Conservation (phyloP, 78 protist species). For the Emiliania huxleyi region DNA sequence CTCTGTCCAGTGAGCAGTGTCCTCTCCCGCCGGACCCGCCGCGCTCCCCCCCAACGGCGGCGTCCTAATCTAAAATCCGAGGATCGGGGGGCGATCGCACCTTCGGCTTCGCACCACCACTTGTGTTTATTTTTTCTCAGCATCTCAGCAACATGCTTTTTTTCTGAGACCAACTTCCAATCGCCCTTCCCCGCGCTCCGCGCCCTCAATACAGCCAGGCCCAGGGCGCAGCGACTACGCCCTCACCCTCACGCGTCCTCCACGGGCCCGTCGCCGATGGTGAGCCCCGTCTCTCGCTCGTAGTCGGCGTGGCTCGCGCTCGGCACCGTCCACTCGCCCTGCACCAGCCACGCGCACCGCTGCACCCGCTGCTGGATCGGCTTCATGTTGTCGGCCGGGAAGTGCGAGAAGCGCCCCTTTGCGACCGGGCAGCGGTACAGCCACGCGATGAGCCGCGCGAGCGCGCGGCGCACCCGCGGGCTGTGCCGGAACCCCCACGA, state of each 20-base stretch:
- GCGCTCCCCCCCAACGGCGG: too few relatives aligned
- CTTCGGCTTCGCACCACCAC: too few relatives aligned
- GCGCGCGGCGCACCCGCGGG: background rate
- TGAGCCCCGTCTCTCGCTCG: background rate
- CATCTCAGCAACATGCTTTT: too few relatives aligned
- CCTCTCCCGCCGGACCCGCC: too few relatives aligned
- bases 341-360: background rate
- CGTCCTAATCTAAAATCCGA: too few relatives aligned
- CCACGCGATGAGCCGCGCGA: background rate
- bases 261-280: background rate
- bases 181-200: too few relatives aligned
- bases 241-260: background rate
- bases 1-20: too few relatives aligned
- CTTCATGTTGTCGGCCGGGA: background rate
- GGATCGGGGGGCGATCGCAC: too few relatives aligned
- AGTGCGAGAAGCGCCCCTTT: background rate
- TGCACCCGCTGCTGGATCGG: background rate
- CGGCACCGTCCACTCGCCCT: background rate
- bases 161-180: too few relatives aligned
- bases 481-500: background rate
- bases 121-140: too few relatives aligned
- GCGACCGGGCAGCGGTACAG: background rate
- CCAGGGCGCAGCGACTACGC: too few relatives aligned
- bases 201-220: too few relatives aligned
- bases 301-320: background rate